Evolutionary conservation across 2,329 filamentous ascomycete genomes (phyloP), one percentile per base, ranked within the genome.

Genomic region (Berkeleyomyces basicola): DNA sequence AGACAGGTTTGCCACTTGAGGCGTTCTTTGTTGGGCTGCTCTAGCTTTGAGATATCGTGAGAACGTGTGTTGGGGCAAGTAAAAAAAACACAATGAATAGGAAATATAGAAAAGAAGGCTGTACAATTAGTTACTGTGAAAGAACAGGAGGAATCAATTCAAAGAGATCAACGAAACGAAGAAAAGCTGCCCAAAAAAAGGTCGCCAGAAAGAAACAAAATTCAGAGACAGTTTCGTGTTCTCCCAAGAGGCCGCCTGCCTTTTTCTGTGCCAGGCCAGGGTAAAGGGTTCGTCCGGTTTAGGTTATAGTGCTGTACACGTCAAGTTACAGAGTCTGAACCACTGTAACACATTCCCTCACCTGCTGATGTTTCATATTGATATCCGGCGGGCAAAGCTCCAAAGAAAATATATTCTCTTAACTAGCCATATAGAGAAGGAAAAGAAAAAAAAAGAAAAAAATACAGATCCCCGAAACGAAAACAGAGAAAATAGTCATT

Each of bases 401-500:
- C 10, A 40, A 61, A 53, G 58, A 40, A 36, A 23, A 62, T 31
- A 31, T 14, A 11, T 40, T 42, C 55, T 42, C 16, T 58, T 43
- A 43, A 43, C 11, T 44, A 40, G 43, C n/a, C 40, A 33, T 10
- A 49, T 23, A 40, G 31, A 59, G 43, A 61, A 39, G 40, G n/a
- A 36, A 60, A 46, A 37, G 31, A 60, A 63, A 55, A 63, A 51
- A 39, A 60, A 42, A 59, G 11, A 60, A 61, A 58, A 60, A 57
- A 47, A 49, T 23, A 43, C 53, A 55, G 40, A 36, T 3, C 7
- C 46, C 33, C 46, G 43, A 58, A 46, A 43, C 55, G 14, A 62
- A 39, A 51, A 51, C 7, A 14, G 4, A 16, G 51, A 55, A 55
- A 55, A 55, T 55, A 55, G 39, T 37, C 51, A 10, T 55, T 39